These are phyloP conservation scores for Alloascoidea hylecoeti DNA, from an alignment of 805 yeast species.

Conservation along the genomic window DNA sequence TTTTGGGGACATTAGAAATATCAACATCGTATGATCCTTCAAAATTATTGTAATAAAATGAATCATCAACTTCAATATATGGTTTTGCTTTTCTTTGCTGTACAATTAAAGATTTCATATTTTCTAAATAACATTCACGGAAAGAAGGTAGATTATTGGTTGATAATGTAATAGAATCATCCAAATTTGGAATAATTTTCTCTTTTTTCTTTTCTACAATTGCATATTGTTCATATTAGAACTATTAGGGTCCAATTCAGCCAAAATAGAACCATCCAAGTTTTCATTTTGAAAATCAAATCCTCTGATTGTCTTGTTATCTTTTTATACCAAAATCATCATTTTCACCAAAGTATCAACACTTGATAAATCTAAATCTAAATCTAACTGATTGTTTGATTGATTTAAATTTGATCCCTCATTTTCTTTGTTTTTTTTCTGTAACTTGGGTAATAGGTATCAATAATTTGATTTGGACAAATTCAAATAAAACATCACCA, in stretches of 20 bases:
- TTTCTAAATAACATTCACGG: not conserved
- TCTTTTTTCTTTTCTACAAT: not conserved
- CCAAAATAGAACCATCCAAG: not conserved
- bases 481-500: not conserved
- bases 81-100: not conserved
- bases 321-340: too few relatives aligned
- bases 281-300: not conserved
- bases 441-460: not conserved
- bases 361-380: too few relatives aligned
- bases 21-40: too few relatives aligned
- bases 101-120: not conserved
- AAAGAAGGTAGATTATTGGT: not conserved
- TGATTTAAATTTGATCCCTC: not conserved
- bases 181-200: not conserved
- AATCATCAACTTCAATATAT: too few relatives aligned
- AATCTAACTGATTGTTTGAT: not conserved
- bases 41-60: too few relatives aligned
- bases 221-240: too few relatives aligned
- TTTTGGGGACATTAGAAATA: too few relatives aligned
- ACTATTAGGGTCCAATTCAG: too few relatives aligned
- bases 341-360: too few relatives aligned
- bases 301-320: too few relatives aligned
- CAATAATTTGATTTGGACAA: not conserved
- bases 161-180: not conserved
- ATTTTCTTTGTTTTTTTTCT: not conserved